A percentile compares a stretch with the other conserved stretches of the same genome.
These are phyloP conservation scores for Aspergillus unguis DNA, from an alignment of 2,329 filamentous ascomycete species.

Conservation along the genomic window DNA sequence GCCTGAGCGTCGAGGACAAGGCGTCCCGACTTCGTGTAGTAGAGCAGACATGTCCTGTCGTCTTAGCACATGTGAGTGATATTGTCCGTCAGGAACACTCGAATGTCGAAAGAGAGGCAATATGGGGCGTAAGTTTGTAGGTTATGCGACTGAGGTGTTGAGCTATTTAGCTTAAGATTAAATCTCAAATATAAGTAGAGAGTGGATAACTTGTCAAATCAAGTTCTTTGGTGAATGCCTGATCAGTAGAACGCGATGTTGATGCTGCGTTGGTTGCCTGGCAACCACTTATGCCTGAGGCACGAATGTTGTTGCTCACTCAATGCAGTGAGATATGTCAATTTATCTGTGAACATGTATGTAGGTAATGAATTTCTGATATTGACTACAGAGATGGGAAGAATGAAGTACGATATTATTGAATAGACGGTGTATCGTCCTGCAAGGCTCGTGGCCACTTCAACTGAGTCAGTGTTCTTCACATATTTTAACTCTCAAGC, in stretches of 20 bases:
- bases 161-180: neutral
- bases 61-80: neutral
- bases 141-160: neutral
- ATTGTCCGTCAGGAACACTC: neutral
- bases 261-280: slow-evolving; percentile 18
- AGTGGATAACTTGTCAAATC: neutral
- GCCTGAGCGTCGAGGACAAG: slow-evolving; percentile 30
- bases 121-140: neutral
- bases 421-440: too few species aligned
- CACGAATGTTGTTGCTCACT: neutral
- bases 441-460: too few species aligned
- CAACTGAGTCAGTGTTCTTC: too few species aligned
- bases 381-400: too few species aligned
- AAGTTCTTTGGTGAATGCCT: neutral
- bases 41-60: slow-evolving; percentile 24
- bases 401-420: too few species aligned
- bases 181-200: neutral
- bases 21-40: slow-evolving; percentile 29
- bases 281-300: slow-evolving; percentile 17
- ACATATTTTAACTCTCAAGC: too few species aligned
- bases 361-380: too few species aligned
- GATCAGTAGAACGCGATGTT: slow-evolving; percentile 20
- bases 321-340: too few species aligned
- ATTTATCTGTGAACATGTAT: too few species aligned
- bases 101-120: neutral